A percentile compares a stretch with the other conserved stretches of the same genome.
phyloP scores from a whole-genome alignment of 345 rosid genomes.

The Geranium rotundifolium region DNA sequence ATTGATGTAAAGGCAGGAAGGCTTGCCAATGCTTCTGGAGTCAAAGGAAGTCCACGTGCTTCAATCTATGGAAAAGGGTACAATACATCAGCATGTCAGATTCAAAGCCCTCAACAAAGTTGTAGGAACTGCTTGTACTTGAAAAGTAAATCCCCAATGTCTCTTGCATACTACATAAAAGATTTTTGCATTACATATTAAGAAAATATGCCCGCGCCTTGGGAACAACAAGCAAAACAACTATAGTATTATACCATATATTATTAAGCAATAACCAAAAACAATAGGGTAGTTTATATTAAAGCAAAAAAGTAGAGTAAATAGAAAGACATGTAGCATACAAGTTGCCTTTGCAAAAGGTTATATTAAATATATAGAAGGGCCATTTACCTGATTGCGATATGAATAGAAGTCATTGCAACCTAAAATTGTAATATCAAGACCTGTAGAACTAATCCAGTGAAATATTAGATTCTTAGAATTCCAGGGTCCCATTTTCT shows the following conservation, averaged over 20 bases:
- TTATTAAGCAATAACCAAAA: too few species aligned
- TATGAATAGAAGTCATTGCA: constrained; percentile 94
- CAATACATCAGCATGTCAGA: constrained; percentile 14
- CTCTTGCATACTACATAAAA: too few species aligned
- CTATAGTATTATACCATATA: too few species aligned
- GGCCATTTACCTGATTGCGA: constrained; percentile 57
- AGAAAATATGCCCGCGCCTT: too few species aligned
- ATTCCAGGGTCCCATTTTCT: background rate
- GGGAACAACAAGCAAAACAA: too few species aligned
- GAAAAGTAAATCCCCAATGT: too few species aligned
- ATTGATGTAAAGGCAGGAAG: constrained; percentile 81
- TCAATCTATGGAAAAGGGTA: constrained; percentile 44
- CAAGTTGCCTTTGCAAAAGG: too few species aligned
- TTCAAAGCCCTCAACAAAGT: background rate
- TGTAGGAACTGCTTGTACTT: background rate
- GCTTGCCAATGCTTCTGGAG: constrained; percentile 60
- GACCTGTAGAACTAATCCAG: constrained; percentile 44
- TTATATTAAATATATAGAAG: background rate
- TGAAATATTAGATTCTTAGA: constrained; percentile 18
- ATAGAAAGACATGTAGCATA: too few species aligned
- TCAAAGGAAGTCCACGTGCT: constrained; percentile 74
- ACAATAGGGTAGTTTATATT: too few species aligned
- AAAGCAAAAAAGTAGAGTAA: too few species aligned
- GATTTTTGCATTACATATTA: too few species aligned
- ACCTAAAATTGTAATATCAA: constrained; percentile 81